Percentiles rank a stretch among this genome's conserved stretches.
These are phyloP conservation scores for Pseudisothecium myosuroides DNA, from an alignment of 225 moss, liverwort and hornwort species.

Conservation along the genomic window DNA sequence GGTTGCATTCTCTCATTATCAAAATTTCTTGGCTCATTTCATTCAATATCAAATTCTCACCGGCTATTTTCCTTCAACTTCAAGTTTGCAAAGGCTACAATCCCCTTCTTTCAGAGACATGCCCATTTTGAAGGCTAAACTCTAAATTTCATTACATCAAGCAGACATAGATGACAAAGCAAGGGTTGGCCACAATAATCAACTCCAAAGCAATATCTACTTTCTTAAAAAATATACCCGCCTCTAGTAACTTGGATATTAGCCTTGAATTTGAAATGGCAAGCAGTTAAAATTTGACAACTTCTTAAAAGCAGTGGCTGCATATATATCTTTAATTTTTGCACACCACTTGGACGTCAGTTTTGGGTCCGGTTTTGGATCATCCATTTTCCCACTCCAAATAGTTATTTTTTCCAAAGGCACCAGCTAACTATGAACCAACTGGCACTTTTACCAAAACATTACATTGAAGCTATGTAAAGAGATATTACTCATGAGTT, in stretches of 20 bases:
- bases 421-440: too few relatives aligned
- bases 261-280: accelerated
- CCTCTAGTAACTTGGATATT: accelerated
- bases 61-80: too few relatives aligned
- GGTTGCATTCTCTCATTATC: too few relatives aligned
- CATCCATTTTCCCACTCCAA: accelerated
- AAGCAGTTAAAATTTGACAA: accelerated
- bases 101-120: background rate
- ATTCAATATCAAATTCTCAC: too few relatives aligned
- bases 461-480: too few relatives aligned
- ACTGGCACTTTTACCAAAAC: too few relatives aligned
- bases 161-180: accelerated
- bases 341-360: accelerated
- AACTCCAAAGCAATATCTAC: too few relatives aligned
- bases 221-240: accelerated
- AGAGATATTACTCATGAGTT: too few relatives aligned
- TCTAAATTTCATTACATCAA: background rate
- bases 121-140: accelerated
- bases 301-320: accelerated
- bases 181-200: accelerated
- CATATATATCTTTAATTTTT: background rate
- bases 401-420: background rate
- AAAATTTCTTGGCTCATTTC: too few relatives aligned
- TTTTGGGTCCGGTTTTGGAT: accelerated
- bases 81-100: background rate